phyloP scores from a whole-genome alignment of 768 basidiomycete species.

The Trametes cingulata region DNA sequence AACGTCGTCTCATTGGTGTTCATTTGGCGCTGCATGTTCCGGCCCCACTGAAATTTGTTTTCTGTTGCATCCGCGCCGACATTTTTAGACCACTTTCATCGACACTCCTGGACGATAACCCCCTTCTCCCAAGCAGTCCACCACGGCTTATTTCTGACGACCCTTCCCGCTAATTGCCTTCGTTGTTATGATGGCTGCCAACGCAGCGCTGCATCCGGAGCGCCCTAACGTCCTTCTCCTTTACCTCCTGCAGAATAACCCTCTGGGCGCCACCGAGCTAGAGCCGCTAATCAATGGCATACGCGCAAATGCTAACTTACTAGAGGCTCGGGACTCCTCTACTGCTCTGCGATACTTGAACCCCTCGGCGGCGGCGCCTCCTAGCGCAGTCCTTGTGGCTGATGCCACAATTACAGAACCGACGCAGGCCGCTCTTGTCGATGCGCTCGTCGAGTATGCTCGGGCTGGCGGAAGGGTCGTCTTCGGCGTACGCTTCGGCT shows the following conservation, averaged over 20 bases:
- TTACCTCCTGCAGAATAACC: not conserved
- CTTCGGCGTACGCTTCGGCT: not conserved
- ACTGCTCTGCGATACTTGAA: not conserved
- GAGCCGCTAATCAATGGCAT: not conserved
- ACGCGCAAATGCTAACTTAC: not conserved
- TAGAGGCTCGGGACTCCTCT: not conserved
- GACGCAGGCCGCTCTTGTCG: not conserved
- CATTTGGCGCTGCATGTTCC: no score
- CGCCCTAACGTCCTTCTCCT: not conserved
- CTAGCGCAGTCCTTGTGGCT: not conserved
- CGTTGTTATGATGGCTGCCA: not conserved
- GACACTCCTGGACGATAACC: no score
- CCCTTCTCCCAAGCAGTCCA: no score
- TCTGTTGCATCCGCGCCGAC: no score
- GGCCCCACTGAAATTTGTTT: no score
- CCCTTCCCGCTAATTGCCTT: not conserved
- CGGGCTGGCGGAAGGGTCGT: not conserved
- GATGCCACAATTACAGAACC: not conserved
- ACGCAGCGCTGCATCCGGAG: not conserved
- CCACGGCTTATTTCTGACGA: no score
- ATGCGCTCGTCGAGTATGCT: not conserved
- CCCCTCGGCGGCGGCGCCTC: not conserved
- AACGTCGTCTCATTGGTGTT: no score
- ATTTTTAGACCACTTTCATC: no score
- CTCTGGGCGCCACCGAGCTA: not conserved